Base-by-base conservation (phyloP, 2,329 filamentous ascomycete species). In the Arthrobotrys musiformis region DNA sequence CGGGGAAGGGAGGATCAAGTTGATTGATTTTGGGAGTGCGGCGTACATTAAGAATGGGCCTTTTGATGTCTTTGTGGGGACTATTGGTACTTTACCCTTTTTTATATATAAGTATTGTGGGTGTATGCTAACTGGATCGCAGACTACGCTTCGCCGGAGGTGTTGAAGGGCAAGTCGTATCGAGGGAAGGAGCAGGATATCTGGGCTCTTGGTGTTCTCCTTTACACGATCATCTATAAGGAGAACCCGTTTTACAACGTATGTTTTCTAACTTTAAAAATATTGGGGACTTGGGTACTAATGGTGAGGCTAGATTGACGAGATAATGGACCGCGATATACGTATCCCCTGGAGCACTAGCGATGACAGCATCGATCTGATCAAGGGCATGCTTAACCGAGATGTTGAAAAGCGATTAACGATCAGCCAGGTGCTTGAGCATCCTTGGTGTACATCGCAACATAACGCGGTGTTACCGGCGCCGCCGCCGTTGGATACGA, bases 101-200 rank as follows among this genome's bases (percentile, higher is more conserved):
- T 8, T 11, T 48, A 24, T 24, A 15, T 22, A 22, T 24, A 48
- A n/a, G n/a, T n/a, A n/a, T n/a, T 24, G 9, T 48, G 22, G 7
- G 15, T 7, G 3, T 15, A 15, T 40, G 15, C 40, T 42, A 42
- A 42, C n/a, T 4, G n/a, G 40, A 24, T 48, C 3, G 50, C 75
- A 97, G 95, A 99, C 86, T 99, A 99, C 84, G 95, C 95, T 52
- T 95, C 95, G 5, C 95, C 95, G n/a, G 95, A 99, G 85, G 95
- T 99, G 67, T 88, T 99, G 58, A 93, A 93, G 72, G 95, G 95
- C 56, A 91, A 91, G 81, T 91, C 94, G 15, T 99, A 99, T 84
- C 89, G 92, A 80, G 95, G 95, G 82, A 97, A 96, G 84, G 94
- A 97, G 83, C 95, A 99, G 86, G 95, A 99, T 82, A 93, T 99